These are phyloP conservation scores for Didymella pinodella DNA, from an alignment of 2,329 filamentous ascomycete species.

Conservation along the genomic window DNA sequence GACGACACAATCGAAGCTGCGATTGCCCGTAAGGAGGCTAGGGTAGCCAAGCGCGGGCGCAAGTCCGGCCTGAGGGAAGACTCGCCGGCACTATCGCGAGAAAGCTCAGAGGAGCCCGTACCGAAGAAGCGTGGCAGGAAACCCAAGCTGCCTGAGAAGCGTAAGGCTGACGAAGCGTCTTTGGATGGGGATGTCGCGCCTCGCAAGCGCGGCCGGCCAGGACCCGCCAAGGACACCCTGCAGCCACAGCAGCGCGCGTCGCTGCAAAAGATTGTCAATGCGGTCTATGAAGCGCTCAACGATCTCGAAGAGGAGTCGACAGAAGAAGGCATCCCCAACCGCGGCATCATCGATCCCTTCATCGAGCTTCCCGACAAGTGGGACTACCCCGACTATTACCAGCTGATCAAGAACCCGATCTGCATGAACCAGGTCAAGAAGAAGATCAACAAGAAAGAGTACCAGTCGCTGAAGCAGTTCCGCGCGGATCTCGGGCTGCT, in stretches of 20 bases:
- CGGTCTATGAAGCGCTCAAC: conserved; percentile 81
- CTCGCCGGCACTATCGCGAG: conserved; percentile 80
- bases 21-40: conserved; percentile 85
- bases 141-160: conserved; percentile 74
- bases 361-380: conserved; percentile 88
- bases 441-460: conserved; percentile 96
- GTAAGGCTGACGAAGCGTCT: conserved; percentile 78
- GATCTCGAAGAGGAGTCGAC: conserved; percentile 80
- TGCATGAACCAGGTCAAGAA: conserved; percentile 95
- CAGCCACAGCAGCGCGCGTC: conserved; percentile 73
- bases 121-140: conserved; percentile 85
- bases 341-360: conserved; percentile 92
- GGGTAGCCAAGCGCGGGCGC: conserved; percentile 77
- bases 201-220: conserved; percentile 70
- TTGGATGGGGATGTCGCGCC: conserved; percentile 69
- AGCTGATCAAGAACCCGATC: conserved; percentile 90
- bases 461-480: conserved; percentile 81
- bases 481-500: conserved; percentile 82
- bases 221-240: conserved; percentile 73
- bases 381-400: conserved; percentile 93
- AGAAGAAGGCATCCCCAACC: conserved; percentile 66
- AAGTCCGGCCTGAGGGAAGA: conserved; percentile 69
- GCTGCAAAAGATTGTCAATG: conserved; percentile 81
- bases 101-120: conserved; percentile 80
- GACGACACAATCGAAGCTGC: conserved; percentile 94